Percentiles rank a stretch among this genome's conserved stretches.
These are phyloP conservation scores for Akanthomyces lecanii DNA, from an alignment of 2,329 filamentous ascomycete genomes.

Conservation along the genomic window DNA sequence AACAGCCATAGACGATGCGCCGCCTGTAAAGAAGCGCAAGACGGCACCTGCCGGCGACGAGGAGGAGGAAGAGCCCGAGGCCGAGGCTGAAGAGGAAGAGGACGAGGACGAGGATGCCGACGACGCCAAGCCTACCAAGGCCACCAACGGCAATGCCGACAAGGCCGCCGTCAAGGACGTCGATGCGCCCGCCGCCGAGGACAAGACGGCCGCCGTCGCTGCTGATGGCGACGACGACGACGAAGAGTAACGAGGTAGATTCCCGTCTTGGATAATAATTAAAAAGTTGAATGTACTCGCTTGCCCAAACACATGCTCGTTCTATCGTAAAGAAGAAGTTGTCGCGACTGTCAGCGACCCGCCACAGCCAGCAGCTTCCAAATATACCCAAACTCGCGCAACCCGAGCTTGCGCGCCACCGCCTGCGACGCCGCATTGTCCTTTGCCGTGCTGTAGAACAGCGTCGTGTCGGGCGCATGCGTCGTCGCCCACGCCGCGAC, in stretches of 20 bases:
- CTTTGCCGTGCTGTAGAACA: slow-evolving; percentile 7
- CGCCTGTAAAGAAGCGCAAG: slow-evolving; percentile 51
- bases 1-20: slow-evolving; percentile 32
- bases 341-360: too few species aligned
- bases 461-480: background rate
- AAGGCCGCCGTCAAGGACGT: slow-evolving; percentile 28
- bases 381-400: slow-evolving; percentile 8
- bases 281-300: background rate
- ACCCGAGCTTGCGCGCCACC: background rate
- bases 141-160: slow-evolving; percentile 17
- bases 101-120: slow-evolving; percentile 25
- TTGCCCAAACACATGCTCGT: background rate
- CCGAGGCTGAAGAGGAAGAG: slow-evolving; percentile 24
- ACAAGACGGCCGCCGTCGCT: slow-evolving; percentile 22
- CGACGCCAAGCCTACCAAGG: slow-evolving; percentile 21
- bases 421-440: slow-evolving; percentile 7
- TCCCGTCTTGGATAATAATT: background rate
- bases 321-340: too few species aligned
- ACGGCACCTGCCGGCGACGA: slow-evolving; percentile 34
- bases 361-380: slow-evolving; percentile 5
- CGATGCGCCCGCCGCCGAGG: slow-evolving; percentile 27
- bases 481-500: slow-evolving; percentile 4
- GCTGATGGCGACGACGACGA: background rate
- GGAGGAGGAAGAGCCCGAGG: slow-evolving; percentile 28
- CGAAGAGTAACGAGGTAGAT: background rate